Evolutionary conservation across 2,329 filamentous ascomycete genomes (phyloP).

Genomic region (Ascomycota sp.): DNA sequence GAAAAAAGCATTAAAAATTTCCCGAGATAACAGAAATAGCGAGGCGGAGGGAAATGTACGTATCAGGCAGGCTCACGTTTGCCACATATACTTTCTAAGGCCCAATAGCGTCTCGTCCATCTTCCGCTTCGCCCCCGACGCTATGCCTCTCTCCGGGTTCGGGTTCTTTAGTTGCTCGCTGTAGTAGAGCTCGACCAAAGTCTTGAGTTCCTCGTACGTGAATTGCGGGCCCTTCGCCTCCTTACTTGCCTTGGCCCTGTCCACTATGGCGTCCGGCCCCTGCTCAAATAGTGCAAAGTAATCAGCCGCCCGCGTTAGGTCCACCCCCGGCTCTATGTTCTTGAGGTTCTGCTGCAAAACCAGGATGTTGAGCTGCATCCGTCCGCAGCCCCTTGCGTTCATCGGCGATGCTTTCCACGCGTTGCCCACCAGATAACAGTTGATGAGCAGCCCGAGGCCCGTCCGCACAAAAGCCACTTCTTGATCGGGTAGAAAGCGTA

Average conservation of each 20-base stretch:
- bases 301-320: slow-evolving; percentile 38
- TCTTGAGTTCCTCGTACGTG: slow-evolving; percentile 46
- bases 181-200: slow-evolving; percentile 44
- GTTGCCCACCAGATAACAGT: slow-evolving; percentile 56
- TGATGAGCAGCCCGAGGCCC: slow-evolving; percentile 60
- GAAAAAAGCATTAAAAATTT: too few species aligned
- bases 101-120: slow-evolving; percentile 51
- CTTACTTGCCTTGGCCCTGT: slow-evolving; percentile 32
- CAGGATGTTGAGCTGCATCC: slow-evolving; percentile 83
- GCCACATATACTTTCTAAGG: slow-evolving; percentile 33
- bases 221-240: slow-evolving; percentile 19
- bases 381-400: slow-evolving; percentile 64
- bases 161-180: slow-evolving; percentile 45
- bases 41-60: too few species aligned
- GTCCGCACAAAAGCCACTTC: slow-evolving; percentile 59
- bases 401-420: slow-evolving; percentile 55
- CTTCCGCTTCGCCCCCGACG: slow-evolving; percentile 43
- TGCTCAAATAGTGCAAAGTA: slow-evolving; percentile 51
- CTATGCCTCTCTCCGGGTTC: slow-evolving; percentile 47
- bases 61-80: too few species aligned
- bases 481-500: slow-evolving; percentile 46
- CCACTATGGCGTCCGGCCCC: slow-evolving; percentile 44
- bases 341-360: slow-evolving; percentile 94
- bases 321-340: slow-evolving; percentile 59
- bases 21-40: too few species aligned